phyloP scores from a whole-genome alignment of 441 rosid species.

The Populus trichocarpa region DNA sequence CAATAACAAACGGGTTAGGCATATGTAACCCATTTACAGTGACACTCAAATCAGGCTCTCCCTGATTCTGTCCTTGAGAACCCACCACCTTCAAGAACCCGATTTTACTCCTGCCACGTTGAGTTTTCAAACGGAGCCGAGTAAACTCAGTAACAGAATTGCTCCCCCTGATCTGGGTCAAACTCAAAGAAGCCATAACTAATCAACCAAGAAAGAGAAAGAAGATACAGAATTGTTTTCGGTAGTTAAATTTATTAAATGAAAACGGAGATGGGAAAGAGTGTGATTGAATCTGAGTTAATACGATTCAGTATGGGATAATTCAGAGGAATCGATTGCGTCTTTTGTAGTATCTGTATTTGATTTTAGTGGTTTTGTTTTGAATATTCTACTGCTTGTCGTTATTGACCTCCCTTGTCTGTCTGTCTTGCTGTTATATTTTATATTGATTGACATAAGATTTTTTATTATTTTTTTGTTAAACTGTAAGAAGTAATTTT shows the following conservation, averaged over 20 bases:
- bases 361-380: background rate
- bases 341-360: background rate
- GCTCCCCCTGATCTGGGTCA: constrained; percentile 41
- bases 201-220: background rate
- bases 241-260: background rate
- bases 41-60: constrained; percentile 85
- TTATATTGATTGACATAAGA: too few relatives aligned
- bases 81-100: constrained; percentile 47
- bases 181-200: constrained; percentile 52
- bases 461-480: too few relatives aligned
- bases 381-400: background rate
- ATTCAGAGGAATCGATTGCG: constrained; percentile 9
- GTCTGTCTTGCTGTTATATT: background rate
- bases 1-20: constrained; percentile 95
- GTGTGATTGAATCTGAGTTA: constrained; percentile 4
- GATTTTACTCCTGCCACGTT: constrained; percentile 28
- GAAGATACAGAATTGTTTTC: background rate
- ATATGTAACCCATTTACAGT: constrained; percentile 73
- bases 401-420: background rate
- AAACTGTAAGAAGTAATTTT: too few relatives aligned
- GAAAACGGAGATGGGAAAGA: background rate
- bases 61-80: constrained; percentile 17
- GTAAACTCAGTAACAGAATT: constrained; percentile 25
- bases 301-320: background rate
- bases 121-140: constrained; percentile 23